Evolutionary conservation across 805 yeast genomes (phyloP).

Genomic region (Aciculoconidium aculeatum): DNA sequence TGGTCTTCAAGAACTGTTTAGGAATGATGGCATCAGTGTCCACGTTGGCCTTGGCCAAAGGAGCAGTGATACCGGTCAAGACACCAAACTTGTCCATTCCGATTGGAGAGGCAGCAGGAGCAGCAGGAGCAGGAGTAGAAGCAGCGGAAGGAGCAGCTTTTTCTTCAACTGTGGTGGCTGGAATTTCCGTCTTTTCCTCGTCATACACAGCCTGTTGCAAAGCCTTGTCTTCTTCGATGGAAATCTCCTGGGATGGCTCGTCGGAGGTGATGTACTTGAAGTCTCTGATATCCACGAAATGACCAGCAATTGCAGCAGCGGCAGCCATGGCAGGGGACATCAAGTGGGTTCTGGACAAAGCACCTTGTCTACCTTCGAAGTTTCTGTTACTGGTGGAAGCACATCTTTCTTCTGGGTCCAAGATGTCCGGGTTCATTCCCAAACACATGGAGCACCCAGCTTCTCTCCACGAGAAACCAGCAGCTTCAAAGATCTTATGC

Average conservation of each 20-base stretch:
- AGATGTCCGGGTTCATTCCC: slow-evolving; percentile 98
- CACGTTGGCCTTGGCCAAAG: slow-evolving; percentile 88
- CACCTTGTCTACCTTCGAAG: slow-evolving; percentile 99
- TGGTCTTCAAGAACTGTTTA: slow-evolving; percentile 95
- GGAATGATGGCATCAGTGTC: slow-evolving; percentile 99
- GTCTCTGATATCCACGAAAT: slow-evolving; percentile 84
- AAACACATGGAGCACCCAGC: slow-evolving; percentile 99
- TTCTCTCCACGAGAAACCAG: slow-evolving; percentile 98
- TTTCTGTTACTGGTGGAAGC: slow-evolving; percentile 98
- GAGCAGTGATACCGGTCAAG: slow-evolving; percentile 86
- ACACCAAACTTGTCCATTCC: slow-evolving; percentile 74
- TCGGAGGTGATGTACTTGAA: slow-evolving; percentile 54
- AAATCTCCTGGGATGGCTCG: slow-evolving; percentile 54
- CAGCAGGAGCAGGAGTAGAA: slow-evolving; percentile 3
- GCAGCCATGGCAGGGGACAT: slow-evolving; percentile 99
- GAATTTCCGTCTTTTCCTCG: slow-evolving; percentile 51
- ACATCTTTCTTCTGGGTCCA: slow-evolving; percentile 93
- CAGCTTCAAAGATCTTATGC: slow-evolving; percentile 81
- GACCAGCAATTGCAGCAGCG: slow-evolving; percentile 92
- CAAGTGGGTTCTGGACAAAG: slow-evolving; percentile 88
- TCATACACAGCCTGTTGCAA: slow-evolving; percentile 66
- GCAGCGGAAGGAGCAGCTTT: slow-evolving; percentile 12
- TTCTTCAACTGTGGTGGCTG: slow-evolving; percentile 32
- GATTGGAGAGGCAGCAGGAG: slow-evolving; percentile 21
- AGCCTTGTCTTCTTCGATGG: slow-evolving; percentile 45